These are phyloP conservation scores for Colletotrichum musae DNA, from an alignment of 2,329 filamentous ascomycete genomes.

Conservation along the genomic window DNA sequence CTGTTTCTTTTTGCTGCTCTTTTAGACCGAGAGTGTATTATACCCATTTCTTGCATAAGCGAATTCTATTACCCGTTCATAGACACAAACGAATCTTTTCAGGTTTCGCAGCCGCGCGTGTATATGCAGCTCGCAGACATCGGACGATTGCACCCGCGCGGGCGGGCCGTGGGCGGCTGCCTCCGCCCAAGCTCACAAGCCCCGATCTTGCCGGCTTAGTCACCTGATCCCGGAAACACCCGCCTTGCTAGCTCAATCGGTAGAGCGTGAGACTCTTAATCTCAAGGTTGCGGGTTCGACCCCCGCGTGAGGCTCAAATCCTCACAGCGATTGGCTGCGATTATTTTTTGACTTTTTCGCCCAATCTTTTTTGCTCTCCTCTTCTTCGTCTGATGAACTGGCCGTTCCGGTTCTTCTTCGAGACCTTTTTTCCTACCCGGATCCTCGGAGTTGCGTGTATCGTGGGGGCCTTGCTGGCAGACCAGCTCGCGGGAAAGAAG, in stretches of 20 bases:
- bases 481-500: too few relatives aligned
- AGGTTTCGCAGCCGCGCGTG: too few relatives aligned
- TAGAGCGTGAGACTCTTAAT: conserved; percentile 83
- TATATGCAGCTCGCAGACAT: background rate
- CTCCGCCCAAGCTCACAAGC: background rate
- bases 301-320: conserved; percentile 46
- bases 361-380: background rate
- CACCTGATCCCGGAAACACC: conserved; percentile 4
- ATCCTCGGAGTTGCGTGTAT: too few relatives aligned
- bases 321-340: conserved; percentile 34
- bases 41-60: conserved; percentile 14
- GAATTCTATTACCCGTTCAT: background rate
- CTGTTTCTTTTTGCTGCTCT: background rate
- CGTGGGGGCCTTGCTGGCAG: too few relatives aligned
- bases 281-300: conserved; percentile 54
- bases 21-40: conserved; percentile 12
- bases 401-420: too few relatives aligned
- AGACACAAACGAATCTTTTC: too few relatives aligned
- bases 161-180: background rate
- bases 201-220: background rate
- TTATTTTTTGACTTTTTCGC: background rate
- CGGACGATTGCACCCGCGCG: background rate
- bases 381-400: background rate
- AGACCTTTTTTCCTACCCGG: too few relatives aligned
- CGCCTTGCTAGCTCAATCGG: conserved; percentile 74